Percentiles rank a stretch among this genome's conserved stretches.
These are phyloP conservation scores for Arthrobotrys sphaeroides DNA, from an alignment of 2,329 filamentous ascomycete genomes.

Conservation along the genomic window DNA sequence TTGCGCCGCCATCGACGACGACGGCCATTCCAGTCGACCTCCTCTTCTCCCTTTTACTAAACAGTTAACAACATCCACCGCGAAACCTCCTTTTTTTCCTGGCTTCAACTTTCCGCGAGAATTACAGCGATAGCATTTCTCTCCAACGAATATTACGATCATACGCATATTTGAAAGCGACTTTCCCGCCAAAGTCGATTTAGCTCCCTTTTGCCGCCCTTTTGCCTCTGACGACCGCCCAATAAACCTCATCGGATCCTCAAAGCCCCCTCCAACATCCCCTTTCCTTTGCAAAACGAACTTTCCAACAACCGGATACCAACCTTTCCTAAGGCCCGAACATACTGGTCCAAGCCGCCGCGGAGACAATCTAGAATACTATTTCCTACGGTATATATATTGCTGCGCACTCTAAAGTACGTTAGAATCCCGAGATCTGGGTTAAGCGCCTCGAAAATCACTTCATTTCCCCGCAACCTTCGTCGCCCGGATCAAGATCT, in stretches of 20 bases:
- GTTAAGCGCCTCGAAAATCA: conserved; percentile 43
- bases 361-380: neutral
- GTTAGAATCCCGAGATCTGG: conserved; percentile 27
- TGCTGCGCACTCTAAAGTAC: conserved; percentile 9
- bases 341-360: neutral
- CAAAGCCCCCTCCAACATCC: conserved; percentile 20
- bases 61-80: conserved; percentile 5
- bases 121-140: conserved; percentile 3
- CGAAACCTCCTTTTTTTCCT: neutral
- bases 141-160: neutral
- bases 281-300: neutral
- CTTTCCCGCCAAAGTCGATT: conserved; percentile 12
- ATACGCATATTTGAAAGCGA: conserved; percentile 8
- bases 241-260: conserved; percentile 33
- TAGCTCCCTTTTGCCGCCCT: conserved; percentile 22
- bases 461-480: conserved; percentile 42
- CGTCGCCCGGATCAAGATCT: neutral
- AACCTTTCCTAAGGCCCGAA: neutral
- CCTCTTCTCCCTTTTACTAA: conserved; percentile 36
- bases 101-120: neutral
- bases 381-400: neutral
- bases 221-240: conserved; percentile 40
- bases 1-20: conserved; percentile 53
- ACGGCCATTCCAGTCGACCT: conserved; percentile 31
- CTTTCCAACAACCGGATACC: neutral